phyloP scores from a whole-genome alignment of 495 filamentous ascomycete genomes.

The Tuber umbilicatum region DNA sequence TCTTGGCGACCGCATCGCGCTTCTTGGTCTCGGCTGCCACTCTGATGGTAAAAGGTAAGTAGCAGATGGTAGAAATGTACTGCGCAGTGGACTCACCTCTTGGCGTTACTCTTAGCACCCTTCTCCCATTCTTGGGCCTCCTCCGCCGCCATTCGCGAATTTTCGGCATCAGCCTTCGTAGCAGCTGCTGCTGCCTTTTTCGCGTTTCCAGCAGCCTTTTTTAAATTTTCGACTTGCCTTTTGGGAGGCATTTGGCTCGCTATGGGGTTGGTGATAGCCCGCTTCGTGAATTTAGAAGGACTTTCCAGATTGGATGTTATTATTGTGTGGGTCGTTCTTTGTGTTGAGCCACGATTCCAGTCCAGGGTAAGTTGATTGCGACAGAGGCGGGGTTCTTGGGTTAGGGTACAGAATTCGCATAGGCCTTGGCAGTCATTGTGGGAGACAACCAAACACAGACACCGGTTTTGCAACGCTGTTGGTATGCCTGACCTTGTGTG shows the following conservation, averaged over 20 bases:
- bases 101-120: conserved; percentile 72
- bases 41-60: conserved; percentile 11
- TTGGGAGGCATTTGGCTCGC: conserved; percentile 22
- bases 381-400: too few relatives aligned
- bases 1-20: conserved; percentile 58
- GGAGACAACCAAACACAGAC: too few relatives aligned
- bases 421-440: too few relatives aligned
- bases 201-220: conserved; percentile 86
- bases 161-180: conserved; percentile 63
- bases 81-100: conserved; percentile 58
- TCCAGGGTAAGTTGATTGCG: too few relatives aligned
- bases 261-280: neutral
- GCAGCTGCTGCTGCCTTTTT: conserved; percentile 85
- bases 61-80: conserved; percentile 1
- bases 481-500: too few relatives aligned
- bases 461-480: too few relatives aligned
- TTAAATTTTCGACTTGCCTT: conserved; percentile 69
- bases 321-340: too few relatives aligned
- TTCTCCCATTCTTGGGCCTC: conserved; percentile 79
- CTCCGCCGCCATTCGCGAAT: conserved; percentile 57
- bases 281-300: neutral
- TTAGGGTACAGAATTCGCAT: too few relatives aligned
- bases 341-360: too few relatives aligned
- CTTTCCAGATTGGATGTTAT: neutral
- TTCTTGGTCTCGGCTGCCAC: conserved; percentile 41